Evolutionary conservation across 164 flowering plant species (phyloP).

Genomic region (Umbellularia californica): DNA sequence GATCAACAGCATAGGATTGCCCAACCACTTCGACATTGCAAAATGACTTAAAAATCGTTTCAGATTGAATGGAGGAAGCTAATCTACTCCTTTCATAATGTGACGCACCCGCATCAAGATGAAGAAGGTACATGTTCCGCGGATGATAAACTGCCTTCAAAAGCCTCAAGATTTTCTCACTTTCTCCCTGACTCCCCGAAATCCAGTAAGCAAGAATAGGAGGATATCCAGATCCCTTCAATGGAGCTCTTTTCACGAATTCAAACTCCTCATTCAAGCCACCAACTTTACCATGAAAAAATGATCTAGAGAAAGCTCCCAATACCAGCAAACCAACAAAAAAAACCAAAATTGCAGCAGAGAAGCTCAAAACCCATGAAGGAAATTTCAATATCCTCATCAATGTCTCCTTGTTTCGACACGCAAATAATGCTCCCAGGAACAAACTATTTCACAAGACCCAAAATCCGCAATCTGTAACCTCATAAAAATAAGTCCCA

Average conservation of each 20-base stretch:
- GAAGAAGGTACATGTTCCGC: constrained; percentile 45
- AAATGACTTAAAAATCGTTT: constrained; percentile 26
- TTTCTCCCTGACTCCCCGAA: constrained; percentile 36
- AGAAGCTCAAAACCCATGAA: constrained; percentile 7
- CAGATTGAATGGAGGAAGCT: constrained; percentile 22
- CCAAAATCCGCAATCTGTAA: neutral
- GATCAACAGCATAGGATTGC: constrained; percentile 25
- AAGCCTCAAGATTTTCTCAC: constrained; percentile 30
- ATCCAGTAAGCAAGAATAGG: constrained; percentile 52
- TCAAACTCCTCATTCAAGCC: constrained; percentile 5
- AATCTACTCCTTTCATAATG: constrained; percentile 31
- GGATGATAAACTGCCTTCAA: constrained; percentile 55
- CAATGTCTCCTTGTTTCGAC: neutral
- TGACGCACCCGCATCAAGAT: constrained; percentile 30
- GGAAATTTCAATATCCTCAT: constrained; percentile 11
- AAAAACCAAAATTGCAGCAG: constrained; percentile 10
- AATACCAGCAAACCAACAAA: constrained; percentile 5
- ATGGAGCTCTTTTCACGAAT: constrained; percentile 5
- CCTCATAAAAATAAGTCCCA: neutral
- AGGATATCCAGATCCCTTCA: constrained; percentile 30
- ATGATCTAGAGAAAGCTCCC: constrained; percentile 14
- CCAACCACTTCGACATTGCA: constrained; percentile 47
- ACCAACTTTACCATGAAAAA: neutral
- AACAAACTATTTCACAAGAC: neutral
- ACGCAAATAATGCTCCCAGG: neutral